A percentile compares a stretch with the other conserved stretches of the same genome.
Conservation (phyloP, 192 early-diverging fungal species). For the Phlyctochytrium bullatum region DNA sequence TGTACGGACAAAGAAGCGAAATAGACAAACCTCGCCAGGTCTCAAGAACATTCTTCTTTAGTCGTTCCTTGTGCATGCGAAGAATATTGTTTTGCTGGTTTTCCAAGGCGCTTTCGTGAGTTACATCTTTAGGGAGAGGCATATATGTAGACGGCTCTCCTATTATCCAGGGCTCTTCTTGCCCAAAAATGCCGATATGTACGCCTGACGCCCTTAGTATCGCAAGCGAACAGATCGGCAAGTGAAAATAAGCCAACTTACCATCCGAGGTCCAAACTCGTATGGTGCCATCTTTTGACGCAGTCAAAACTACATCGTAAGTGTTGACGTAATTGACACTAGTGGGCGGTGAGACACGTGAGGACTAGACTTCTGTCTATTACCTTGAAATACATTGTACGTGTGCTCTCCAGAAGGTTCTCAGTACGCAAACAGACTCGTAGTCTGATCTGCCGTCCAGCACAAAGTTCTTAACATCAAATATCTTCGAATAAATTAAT, state of each 20-base stretch:
- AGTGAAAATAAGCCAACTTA: background rate
- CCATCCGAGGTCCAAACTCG: slow-evolving; percentile 46
- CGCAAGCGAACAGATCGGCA: background rate
- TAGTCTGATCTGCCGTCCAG: slow-evolving; percentile 20
- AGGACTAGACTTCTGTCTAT: background rate
- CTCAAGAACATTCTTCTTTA: slow-evolving; percentile 47
- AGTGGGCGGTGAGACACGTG: background rate
- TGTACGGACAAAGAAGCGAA: too few relatives aligned
- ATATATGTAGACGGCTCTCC: slow-evolving; percentile 44
- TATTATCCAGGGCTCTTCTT: slow-evolving; percentile 49
- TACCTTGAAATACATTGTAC: slow-evolving; percentile 46
- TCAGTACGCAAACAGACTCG: slow-evolving; percentile 21
- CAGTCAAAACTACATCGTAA: slow-evolving; percentile 45
- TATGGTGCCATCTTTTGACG: slow-evolving; percentile 47
- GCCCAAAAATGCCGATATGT: slow-evolving; percentile 56
- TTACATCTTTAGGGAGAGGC: slow-evolving; percentile 37
- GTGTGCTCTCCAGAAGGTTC: slow-evolving; percentile 46
- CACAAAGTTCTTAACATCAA: slow-evolving; percentile 28
- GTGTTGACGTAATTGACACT: slow-evolving; percentile 42
- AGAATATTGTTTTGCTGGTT: slow-evolving; percentile 40
- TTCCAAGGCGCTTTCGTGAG: slow-evolving; percentile 34
- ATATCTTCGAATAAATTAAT: slow-evolving; percentile 13
- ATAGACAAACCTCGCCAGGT: slow-evolving; percentile 32
- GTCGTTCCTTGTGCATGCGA: slow-evolving; percentile 28
- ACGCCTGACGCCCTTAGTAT: slow-evolving; percentile 21